These are phyloP conservation scores for Hygrophorus pudorinus DNA, from an alignment of 768 basidiomycete genomes.

Conservation along the genomic window DNA sequence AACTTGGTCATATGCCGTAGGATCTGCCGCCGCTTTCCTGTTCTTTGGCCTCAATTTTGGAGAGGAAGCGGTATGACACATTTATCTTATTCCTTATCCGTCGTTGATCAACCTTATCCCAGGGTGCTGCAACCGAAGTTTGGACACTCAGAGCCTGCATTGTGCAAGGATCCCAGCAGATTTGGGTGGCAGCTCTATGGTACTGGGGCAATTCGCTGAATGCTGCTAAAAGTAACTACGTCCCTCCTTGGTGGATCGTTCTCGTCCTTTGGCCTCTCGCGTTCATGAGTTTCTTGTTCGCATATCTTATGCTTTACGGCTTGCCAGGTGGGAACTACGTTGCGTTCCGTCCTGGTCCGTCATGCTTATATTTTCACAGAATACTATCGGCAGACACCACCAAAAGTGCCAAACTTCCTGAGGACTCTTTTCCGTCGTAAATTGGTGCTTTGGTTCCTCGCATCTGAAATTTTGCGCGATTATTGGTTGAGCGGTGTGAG, in stretches of 20 bases:
- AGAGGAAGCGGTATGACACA: conserved; percentile 74
- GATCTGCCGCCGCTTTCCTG: conserved; percentile 86
- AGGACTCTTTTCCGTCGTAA: conserved; percentile 83
- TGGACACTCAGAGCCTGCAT: conserved; percentile 89
- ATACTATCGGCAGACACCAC: conserved; percentile 87
- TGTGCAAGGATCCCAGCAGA: conserved; percentile 91
- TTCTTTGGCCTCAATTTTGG: conserved; percentile 97
- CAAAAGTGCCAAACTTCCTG: conserved; percentile 90
- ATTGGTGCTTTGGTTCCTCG: conserved; percentile 87
- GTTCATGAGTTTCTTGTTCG: conserved; percentile 64
- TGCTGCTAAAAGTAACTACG: conserved; percentile 34
- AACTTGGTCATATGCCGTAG: conserved; percentile 86
- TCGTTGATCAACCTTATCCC: conserved; percentile 8
- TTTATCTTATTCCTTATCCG: not conserved
- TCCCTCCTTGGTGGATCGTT: conserved; percentile 80
- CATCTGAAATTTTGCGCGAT: conserved; percentile 84
- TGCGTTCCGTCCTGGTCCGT: not conserved
- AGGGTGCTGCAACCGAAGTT: conserved; percentile 91
- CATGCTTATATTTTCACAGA: conserved; percentile 31
- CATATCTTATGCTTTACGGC: conserved; percentile 77
- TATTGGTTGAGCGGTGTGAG: conserved; percentile 84
- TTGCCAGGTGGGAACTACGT: conserved; percentile 54
- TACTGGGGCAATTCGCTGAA: conserved; percentile 88
- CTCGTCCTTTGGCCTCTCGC: conserved; percentile 76
- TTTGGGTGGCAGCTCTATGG: conserved; percentile 94